phyloP scores from a whole-genome alignment of 2,329 filamentous ascomycete genomes.

The Kalmusia sp. region DNA sequence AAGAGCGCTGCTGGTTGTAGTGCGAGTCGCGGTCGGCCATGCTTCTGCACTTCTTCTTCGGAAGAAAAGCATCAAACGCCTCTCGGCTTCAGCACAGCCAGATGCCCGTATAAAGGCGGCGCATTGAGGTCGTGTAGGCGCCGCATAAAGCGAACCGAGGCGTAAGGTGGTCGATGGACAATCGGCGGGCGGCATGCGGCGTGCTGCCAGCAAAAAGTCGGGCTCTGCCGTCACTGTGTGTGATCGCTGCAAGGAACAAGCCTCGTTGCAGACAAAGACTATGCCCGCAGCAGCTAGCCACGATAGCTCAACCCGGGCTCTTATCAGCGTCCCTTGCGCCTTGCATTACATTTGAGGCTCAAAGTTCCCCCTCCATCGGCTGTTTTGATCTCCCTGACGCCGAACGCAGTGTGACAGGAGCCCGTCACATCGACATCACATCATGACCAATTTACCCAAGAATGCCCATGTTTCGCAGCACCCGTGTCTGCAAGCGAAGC shows the following conservation, averaged over 20 bases:
- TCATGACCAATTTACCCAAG: conserved; percentile 52
- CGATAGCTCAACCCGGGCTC: not conserved
- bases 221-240: not conserved
- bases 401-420: conserved; percentile 10
- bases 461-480: conserved; percentile 81
- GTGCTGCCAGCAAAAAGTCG: not conserved
- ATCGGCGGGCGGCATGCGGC: not conserved
- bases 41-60: not conserved
- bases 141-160: not conserved
- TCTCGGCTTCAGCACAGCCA: not conserved
- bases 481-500: conserved; percentile 85
- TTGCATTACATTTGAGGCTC: not conserved
- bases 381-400: conserved; percentile 4
- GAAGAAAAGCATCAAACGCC: not conserved
- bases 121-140: not conserved
- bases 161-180: not conserved
- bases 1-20: conserved; percentile 46
- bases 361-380: not conserved
- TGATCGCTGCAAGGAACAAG: not conserved
- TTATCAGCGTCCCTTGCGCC: conserved; percentile 3
- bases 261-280: not conserved
- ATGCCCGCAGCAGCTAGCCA: not conserved
- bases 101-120: not conserved
- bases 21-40: conserved; percentile 40
- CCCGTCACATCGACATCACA: conserved; percentile 10